Conservation (phyloP, 768 basidiomycete species). For the Cubamyces sp. region DNA sequence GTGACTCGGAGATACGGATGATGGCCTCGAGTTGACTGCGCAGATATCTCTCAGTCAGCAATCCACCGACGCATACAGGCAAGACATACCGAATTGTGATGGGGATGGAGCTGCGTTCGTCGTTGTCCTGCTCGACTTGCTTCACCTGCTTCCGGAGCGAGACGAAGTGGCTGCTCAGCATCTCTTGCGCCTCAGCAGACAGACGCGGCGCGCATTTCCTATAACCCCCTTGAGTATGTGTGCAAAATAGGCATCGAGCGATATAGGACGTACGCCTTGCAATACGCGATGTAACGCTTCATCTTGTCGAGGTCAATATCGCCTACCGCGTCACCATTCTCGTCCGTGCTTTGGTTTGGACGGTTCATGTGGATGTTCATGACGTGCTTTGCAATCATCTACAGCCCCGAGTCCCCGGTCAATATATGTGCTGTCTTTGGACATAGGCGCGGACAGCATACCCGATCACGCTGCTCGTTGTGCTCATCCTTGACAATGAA, state of each 20-base stretch:
- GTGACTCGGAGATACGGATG: constrained; percentile 96
- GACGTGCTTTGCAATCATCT: constrained; percentile 97
- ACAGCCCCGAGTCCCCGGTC: neutral
- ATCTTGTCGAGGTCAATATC: constrained; percentile 98
- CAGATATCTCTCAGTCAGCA: constrained; percentile 1
- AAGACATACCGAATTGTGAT: constrained; percentile 88
- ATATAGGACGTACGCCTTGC: constrained; percentile 71
- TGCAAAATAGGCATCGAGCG: neutral
- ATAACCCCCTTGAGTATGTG: neutral
- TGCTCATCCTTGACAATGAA: constrained; percentile 99
- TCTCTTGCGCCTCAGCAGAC: constrained; percentile 92
- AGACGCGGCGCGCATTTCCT: constrained; percentile 97
- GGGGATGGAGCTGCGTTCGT: constrained; percentile 96
- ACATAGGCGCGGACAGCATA: constrained; percentile 39
- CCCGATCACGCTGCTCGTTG: constrained; percentile 90
- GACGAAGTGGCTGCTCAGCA: constrained; percentile 96
- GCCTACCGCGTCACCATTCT: constrained; percentile 69
- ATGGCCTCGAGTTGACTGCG: constrained; percentile 95
- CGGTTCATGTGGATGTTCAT: constrained; percentile 99
- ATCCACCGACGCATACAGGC: neutral
- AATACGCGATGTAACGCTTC: constrained; percentile 96
- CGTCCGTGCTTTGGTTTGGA: constrained; percentile 63
- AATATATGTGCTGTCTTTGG: neutral
- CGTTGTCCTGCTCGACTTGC: constrained; percentile 94
- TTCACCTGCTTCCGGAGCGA: constrained; percentile 91